Evolutionary conservation across 441 rosid genomes (phyloP).

Genomic region (Adansonia rubrostipa): DNA sequence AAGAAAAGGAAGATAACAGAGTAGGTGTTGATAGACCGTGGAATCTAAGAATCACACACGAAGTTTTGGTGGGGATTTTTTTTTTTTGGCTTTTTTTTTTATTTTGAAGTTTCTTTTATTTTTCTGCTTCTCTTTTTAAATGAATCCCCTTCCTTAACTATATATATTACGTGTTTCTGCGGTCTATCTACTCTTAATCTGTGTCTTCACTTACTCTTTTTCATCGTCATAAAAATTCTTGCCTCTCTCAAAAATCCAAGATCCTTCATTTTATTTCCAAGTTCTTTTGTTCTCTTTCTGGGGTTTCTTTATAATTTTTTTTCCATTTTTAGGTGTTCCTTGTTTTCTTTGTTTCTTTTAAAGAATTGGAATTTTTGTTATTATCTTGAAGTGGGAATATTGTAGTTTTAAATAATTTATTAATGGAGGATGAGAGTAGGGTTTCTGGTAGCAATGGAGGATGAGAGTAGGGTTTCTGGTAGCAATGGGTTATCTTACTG

Average conservation of each 20-base stretch:
- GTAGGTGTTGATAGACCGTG: constrained; percentile 77
- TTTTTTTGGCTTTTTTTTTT: constrained; percentile 29
- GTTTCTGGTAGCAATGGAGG: constrained; percentile 48
- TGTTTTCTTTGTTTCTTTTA: no score
- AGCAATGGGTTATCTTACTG: constrained; percentile 51
- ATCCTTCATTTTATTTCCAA: not conserved
- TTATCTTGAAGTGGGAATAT: constrained; percentile 20
- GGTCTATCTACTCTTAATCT: constrained; percentile 80
- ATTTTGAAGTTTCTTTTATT: not conserved
- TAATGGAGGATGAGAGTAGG: constrained; percentile 67
- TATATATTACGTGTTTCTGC: constrained; percentile 67
- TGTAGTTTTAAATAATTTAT: constrained; percentile 10
- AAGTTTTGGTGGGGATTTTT: constrained; percentile 35
- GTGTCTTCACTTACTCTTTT: constrained; percentile 31
- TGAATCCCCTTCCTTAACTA: constrained; percentile 40
- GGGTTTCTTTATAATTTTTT: not conserved
- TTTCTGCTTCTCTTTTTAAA: constrained; percentile 34
- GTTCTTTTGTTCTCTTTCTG: constrained; percentile 8
- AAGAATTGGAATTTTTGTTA: not conserved
- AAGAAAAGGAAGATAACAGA: constrained; percentile 44
- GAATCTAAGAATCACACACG: constrained; percentile 68
- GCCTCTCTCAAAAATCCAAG: constrained; percentile 22
- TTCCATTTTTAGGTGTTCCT: not conserved
- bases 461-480: constrained; percentile 56
- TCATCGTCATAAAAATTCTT: not conserved